Evolutionary conservation across 2,329 filamentous ascomycete genomes (phyloP).

Genomic region (Drechmeria coniospora): DNA sequence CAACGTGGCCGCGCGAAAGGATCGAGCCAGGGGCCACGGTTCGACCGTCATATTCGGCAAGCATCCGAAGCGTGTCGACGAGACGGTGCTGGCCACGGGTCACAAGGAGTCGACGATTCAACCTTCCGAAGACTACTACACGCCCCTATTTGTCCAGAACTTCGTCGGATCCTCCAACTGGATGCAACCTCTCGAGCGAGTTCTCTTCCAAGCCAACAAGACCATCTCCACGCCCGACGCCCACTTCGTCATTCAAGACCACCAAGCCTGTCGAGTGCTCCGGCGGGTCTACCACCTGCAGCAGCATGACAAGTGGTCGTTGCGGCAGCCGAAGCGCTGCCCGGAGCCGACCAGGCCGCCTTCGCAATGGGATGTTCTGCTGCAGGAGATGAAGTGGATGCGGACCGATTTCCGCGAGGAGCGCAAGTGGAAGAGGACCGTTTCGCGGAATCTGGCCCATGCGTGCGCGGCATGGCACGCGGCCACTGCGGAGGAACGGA

Average conservation of each 20-base stretch:
- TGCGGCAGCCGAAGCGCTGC: slow-evolving; percentile 75
- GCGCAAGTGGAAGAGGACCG: slow-evolving; percentile 78
- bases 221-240: slow-evolving; percentile 77
- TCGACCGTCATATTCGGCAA: slow-evolving; percentile 71
- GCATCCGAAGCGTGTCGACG: slow-evolving; percentile 33
- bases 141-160: slow-evolving; percentile 43
- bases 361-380: slow-evolving; percentile 71
- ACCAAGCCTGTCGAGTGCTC: slow-evolving; percentile 74
- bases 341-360: slow-evolving; percentile 63
- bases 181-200: slow-evolving; percentile 51
- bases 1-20: slow-evolving; percentile 27
- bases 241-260: slow-evolving; percentile 68
- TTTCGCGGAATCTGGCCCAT: slow-evolving; percentile 64
- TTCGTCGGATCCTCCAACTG: slow-evolving; percentile 39
- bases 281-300: slow-evolving; percentile 82
- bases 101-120: slow-evolving; percentile 26
- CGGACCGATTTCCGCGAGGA: slow-evolving; percentile 90
- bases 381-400: slow-evolving; percentile 97
- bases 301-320: slow-evolving; percentile 80
- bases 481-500: slow-evolving; percentile 46
- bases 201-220: slow-evolving; percentile 74
- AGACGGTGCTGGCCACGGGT: slow-evolving; percentile 27
- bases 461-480: slow-evolving; percentile 74
- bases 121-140: slow-evolving; percentile 47
- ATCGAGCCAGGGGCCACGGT: slow-evolving; percentile 47